Evolutionary conservation across 2,329 filamentous ascomycete species (phyloP), one percentile per base, ranked within the genome.

Genomic region (Fusarium penzigii): DNA sequence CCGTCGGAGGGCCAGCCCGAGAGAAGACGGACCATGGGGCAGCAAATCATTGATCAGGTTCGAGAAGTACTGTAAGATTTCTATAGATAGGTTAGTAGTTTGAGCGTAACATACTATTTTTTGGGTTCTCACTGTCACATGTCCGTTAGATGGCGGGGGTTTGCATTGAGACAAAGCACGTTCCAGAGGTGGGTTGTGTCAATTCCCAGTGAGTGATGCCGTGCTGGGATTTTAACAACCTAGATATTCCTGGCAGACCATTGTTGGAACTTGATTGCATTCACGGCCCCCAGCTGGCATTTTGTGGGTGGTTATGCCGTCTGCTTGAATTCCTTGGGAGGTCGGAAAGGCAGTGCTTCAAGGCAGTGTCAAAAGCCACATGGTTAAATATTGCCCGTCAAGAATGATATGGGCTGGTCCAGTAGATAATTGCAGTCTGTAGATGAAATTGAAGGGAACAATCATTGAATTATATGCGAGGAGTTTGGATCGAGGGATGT

Each of bases 31-130:
- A 82, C 82, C 1, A 76, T 86, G 70, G 81, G 82, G 3, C 80
- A 85, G 63, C 82, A 86, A 68, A 76, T 86, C 40, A 70, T 86
- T 53, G 82, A 86, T 61, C 82, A 86, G 66, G 83, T 87, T 51
- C 62, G 71, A 45, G 72, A 74, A 48, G 70, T 70, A 6, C 61
- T 74, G 47, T 74, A 68, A 53, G 29, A 29, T 25, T 14, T 43
- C 20, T 25, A 25, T 47, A 17, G 32, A 54, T 42, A 25, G 11
- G 16, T 17, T 9, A 11, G n/a, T 55, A 42, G 49, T 43, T 32
- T 36, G n/a, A 44, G 32, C 20, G 20, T 8, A 6, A 2, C 29
- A 36, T 6, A 17, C 6, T 10, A 16, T 45, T 36, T 36, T 11
- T 36, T 36, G 10, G 13, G 32, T 36, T 11, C 7, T 9, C 5